These are phyloP conservation scores for Leishmania aethiopica DNA, from an alignment of 208 protist species.

Conservation along the genomic window DNA sequence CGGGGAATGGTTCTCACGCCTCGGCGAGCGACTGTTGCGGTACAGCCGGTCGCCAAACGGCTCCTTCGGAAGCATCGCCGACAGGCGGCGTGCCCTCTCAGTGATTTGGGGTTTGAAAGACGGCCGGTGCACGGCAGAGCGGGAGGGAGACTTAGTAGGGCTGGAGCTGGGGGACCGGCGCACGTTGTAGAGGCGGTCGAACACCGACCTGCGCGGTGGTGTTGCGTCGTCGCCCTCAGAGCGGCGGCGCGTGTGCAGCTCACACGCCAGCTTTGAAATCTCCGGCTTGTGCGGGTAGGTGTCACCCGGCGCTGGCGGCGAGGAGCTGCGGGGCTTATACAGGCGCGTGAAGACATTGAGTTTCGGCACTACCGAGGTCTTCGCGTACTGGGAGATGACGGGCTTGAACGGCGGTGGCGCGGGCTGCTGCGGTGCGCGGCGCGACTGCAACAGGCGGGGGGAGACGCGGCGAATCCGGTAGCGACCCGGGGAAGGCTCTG, in stretches of 20 bases:
- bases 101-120: constrained; percentile 61
- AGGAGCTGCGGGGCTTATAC: constrained; percentile 20
- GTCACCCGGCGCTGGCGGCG: constrained; percentile 4
- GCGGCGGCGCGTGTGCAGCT: constrained; percentile 14
- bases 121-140: background rate
- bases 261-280: constrained; percentile 24
- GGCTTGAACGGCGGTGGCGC: constrained; percentile 25
- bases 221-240: background rate
- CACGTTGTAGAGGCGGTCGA: constrained; percentile 41
- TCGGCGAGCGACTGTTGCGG: constrained; percentile 22
- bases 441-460: constrained; percentile 20
- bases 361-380: constrained; percentile 17
- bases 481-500: constrained; percentile 19
- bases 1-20: constrained; percentile 14
- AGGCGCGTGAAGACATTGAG: constrained; percentile 37
- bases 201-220: constrained; percentile 25
- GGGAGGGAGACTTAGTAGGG: constrained; percentile 27
- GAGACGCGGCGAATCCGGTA: constrained; percentile 25
- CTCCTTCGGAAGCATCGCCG: constrained; percentile 23
- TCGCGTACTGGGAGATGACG: constrained; percentile 29
- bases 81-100: constrained; percentile 36
- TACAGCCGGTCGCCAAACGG: constrained; percentile 48
- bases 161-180: constrained; percentile 17
- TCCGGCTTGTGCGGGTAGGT: constrained; percentile 22
- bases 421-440: constrained; percentile 11